Evolutionary conservation across 148 eudicot species (phyloP), one percentile per base, ranked within the genome.

Genomic region (Chenopodium berlandieri): DNA sequence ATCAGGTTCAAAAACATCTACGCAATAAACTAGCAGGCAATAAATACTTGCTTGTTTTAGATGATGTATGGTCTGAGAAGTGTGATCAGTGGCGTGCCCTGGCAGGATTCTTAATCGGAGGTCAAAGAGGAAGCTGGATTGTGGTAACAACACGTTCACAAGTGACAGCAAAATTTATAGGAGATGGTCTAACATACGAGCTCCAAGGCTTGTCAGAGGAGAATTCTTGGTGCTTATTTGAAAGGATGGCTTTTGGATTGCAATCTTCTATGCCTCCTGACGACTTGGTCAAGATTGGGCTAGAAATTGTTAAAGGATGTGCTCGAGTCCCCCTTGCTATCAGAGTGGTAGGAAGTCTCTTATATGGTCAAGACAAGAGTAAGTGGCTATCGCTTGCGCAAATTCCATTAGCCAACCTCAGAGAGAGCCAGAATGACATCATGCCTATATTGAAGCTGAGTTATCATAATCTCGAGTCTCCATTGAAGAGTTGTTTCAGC

Each of bases 381-480:
- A 80, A 85, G 16, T 89, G 91, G 91, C 63, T 74, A 48, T 73
- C 48, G 4, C 67, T 87, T 46, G 62, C 69, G 40, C 67, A 85
- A 56, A 74, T 74, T 73, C 85, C 81, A 60, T 63, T 85, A 32
- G 76, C 84, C 83, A 78, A 78, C 31, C 58, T 72, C 47, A 77
- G 77, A 52, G 7, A 62, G 50, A 3, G 78, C 7, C 63, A 54
- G 32, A 56, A 76, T n/a, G 17, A 13, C 3, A 77, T 87, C 48
- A 71, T 79, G 52, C 83, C 76, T 8, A 12, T 77, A 40, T 66
- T 88, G 75, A 82, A 48, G 48, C 68, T 88, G 58, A 86, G 85
- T 75, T 86, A 86, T 48, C 62, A 86, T 11, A 80, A 81, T 27
- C 62, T 75, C 23, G 22, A 14, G 7, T 22, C 78, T 2, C 13